Percentiles rank a stretch among this genome's conserved stretches.
Evolutionary conservation across 2,329 filamentous ascomycete genomes (phyloP).

Genomic region (Fusarium sarcochroum): DNA sequence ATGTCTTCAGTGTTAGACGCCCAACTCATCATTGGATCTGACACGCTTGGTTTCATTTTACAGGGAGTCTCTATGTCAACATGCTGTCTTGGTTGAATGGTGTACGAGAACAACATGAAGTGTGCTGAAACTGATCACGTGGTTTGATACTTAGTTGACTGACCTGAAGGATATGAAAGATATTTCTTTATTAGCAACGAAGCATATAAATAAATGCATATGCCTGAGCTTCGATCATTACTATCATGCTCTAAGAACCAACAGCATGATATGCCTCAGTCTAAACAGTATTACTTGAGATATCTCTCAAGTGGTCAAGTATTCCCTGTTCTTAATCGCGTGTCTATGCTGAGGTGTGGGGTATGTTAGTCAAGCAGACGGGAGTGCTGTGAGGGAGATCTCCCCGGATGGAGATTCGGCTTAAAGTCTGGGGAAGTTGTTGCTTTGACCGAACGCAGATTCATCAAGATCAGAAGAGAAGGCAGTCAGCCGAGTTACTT

Average conservation of each 20-base stretch:
- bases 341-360: conserved; percentile 40
- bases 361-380: conserved; percentile 13
- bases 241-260: neutral
- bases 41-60: conserved; percentile 4
- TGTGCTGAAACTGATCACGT: too few relatives aligned
- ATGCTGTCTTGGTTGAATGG: too few relatives aligned
- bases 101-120: too few relatives aligned
- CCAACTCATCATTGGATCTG: conserved; percentile 15
- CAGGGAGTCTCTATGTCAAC: neutral
- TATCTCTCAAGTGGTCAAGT: neutral
- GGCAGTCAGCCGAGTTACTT: conserved; percentile 20
- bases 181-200: too few relatives aligned
- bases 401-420: conserved; percentile 34
- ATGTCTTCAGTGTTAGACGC: conserved; percentile 18
- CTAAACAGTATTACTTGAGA: neutral
- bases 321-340: conserved; percentile 25
- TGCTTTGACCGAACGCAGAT: conserved; percentile 7
- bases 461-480: conserved; percentile 13
- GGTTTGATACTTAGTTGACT: too few relatives aligned
- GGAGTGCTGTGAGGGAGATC: conserved; percentile 17
- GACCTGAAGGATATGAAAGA: too few relatives aligned
- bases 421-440: conserved; percentile 38
- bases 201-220: too few relatives aligned
- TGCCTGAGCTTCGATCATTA: too few relatives aligned
- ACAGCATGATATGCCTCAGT: neutral